Base-by-base conservation (phyloP, 1,139 yeast species). In the Hyphopichia fennica region DNA sequence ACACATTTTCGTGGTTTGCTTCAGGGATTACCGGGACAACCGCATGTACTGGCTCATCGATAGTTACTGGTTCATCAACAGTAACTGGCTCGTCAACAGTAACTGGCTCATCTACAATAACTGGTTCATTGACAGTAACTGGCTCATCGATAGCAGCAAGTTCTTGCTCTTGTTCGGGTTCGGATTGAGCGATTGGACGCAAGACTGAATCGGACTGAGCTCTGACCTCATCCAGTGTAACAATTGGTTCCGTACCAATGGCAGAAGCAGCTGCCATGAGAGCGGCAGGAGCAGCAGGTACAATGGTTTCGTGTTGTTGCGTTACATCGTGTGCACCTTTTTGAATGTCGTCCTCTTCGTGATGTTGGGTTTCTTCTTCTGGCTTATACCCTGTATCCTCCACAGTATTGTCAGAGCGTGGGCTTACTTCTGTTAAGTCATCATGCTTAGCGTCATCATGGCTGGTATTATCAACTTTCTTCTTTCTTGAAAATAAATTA, bases 401-500 rank as follows among this genome's bases (percentile, higher is more conserved):
- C 25, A 7, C 9, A 22, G 25, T 22, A 7, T 22, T 10, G 25
- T 22, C 25, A 22, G 25, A 22, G 25, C 7, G 7, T 22, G 25
- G 25, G 10, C 10, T 22, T 22, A 7, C 25, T 7, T 22, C 10
- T 10, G 10, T 22, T 7, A 22, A 7, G 7, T 28, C 18, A 30
- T 30, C 17, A n/a, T 20, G 18, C 6, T 4, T 28, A 5, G 35
- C 22, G 13, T 19, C 17, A 20, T 34, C 35, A 34, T 8, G 35
- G 6, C 13, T 16, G 4, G 4, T 17, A 19, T 20, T 11, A 6
- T 36, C 43, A 38, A 39, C 16, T 34, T 45, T n/a, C 43, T 45
- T 51, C 36, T 35, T 48, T 35, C 51, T 49, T 7, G 47, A 41
- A 35, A 53, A 53, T 4, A 53, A 34, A 2, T 49, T 42, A 4